Evolutionary conservation across 306 rosid genomes (phyloP).

Genomic region (Boehmeria nivea): DNA sequence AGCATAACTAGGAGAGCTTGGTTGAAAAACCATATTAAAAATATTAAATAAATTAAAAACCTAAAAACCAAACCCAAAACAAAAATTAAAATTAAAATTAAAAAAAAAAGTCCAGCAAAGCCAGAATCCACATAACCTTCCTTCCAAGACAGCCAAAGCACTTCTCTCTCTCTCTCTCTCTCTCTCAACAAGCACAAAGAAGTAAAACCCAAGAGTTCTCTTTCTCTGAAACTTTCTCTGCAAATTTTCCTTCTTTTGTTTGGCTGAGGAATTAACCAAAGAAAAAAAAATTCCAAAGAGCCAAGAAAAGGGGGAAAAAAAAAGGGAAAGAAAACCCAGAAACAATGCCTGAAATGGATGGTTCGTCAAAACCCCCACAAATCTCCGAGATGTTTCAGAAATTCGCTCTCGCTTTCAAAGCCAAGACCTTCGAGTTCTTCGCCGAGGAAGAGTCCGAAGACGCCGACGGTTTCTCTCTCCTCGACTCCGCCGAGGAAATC

Average conservation of each 20-base stretch:
- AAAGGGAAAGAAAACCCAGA: background rate
- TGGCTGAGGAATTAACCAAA: no score
- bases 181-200: background rate
- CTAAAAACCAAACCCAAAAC: background rate
- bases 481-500: conserved; percentile 86
- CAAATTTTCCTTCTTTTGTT: background rate
- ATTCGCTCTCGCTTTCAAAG: conserved; percentile 87
- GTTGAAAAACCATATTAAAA: background rate
- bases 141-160: conserved; percentile 55
- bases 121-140: conserved; percentile 35
- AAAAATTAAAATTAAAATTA: background rate
- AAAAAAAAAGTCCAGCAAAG: conserved; percentile 10
- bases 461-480: conserved; percentile 68
- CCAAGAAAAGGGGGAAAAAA: background rate
- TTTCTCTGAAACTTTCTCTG: background rate
- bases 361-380: conserved; percentile 74
- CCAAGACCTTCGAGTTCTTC: conserved; percentile 88
- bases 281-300: background rate
- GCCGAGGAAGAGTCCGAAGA: conserved; percentile 58
- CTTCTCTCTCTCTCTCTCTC: conserved; percentile 9
- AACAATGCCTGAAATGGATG: conserved; percentile 60
- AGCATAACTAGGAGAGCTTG: conserved; percentile 8
- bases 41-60: background rate
- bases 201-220: conserved; percentile 32
- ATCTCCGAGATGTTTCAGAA: conserved; percentile 93